These are phyloP conservation scores for Penicillium manginii DNA, from an alignment of 495 filamentous ascomycete species.

Conservation along the genomic window DNA sequence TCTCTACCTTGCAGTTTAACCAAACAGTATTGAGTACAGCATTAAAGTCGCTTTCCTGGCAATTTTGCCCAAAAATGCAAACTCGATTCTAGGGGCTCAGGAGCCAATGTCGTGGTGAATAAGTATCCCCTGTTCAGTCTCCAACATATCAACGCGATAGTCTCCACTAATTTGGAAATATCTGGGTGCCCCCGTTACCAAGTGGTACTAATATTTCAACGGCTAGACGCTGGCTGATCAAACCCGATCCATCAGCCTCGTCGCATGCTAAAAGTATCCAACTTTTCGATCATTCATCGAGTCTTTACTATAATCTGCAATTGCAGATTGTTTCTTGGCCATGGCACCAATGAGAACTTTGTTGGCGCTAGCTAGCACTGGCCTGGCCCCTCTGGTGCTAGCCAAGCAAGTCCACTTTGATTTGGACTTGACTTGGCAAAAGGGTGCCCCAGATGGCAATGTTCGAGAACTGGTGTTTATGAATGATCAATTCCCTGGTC, in stretches of 20 bases:
- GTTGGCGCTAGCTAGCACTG: conserved; percentile 13
- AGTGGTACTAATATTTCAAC: background rate
- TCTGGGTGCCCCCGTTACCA: background rate
- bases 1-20: background rate
- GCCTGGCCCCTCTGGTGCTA: conserved; percentile 14
- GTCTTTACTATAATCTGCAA: background rate
- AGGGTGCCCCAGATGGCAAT: conserved; percentile 43
- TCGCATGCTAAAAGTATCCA: background rate
- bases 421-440: conserved; percentile 44
- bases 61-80: conserved; percentile 21
- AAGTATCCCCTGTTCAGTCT: background rate
- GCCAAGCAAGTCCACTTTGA: conserved; percentile 34
- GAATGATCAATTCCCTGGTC: conserved; percentile 62
- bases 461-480: conserved; percentile 54
- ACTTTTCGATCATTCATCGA: background rate
- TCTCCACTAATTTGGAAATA: background rate
- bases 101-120: background rate
- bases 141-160: conserved; percentile 5
- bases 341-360: conserved; percentile 21
- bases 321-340: background rate
- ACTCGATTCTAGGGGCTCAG: conserved; percentile 9
- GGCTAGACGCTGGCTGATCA: background rate
- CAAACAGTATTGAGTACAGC: background rate
- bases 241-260: background rate
- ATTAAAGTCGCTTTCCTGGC: background rate